These are phyloP conservation scores for Schizothecium vesticola DNA, from an alignment of 495 filamentous ascomycete genomes.

Conservation along the genomic window DNA sequence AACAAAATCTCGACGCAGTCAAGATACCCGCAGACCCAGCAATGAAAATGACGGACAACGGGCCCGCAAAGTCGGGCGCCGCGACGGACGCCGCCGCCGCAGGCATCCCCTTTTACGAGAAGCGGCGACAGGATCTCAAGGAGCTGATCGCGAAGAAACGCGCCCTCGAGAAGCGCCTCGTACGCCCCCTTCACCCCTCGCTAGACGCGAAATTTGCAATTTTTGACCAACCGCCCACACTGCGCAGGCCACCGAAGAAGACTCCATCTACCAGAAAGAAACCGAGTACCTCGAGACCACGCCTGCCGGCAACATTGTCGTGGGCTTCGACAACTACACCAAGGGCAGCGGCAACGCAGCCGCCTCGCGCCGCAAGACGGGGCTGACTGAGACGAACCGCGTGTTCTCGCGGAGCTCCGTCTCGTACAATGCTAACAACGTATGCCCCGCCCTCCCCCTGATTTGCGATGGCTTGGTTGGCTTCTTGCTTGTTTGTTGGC, in stretches of 20 bases:
- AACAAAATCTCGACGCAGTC: neutral
- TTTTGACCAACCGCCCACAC: too few species aligned
- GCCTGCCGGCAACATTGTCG: slow-evolving; percentile 88
- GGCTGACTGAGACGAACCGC: slow-evolving; percentile 46
- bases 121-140: slow-evolving; percentile 44
- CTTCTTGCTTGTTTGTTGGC: neutral
- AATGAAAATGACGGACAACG: slow-evolving; percentile 50
- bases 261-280: slow-evolving; percentile 78
- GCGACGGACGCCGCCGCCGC: slow-evolving; percentile 31
- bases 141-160: slow-evolving; percentile 42
- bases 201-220: neutral
- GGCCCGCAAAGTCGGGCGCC: slow-evolving; percentile 26
- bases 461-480: neutral
- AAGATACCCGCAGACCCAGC: neutral
- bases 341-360: slow-evolving; percentile 59
- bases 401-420: slow-evolving; percentile 58
- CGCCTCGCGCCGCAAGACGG: slow-evolving; percentile 46
- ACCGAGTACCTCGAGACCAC: slow-evolving; percentile 87
- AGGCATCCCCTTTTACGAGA: slow-evolving; percentile 47
- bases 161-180: slow-evolving; percentile 41
- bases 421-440: slow-evolving; percentile 46
- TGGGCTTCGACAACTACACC: slow-evolving; percentile 95
- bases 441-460: slow-evolving; percentile 19
- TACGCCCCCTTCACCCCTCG: slow-evolving; percentile 18
- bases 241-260: slow-evolving; percentile 50